phyloP scores from a whole-genome alignment of 805 yeast genomes.

The Candida ovalis region DNA sequence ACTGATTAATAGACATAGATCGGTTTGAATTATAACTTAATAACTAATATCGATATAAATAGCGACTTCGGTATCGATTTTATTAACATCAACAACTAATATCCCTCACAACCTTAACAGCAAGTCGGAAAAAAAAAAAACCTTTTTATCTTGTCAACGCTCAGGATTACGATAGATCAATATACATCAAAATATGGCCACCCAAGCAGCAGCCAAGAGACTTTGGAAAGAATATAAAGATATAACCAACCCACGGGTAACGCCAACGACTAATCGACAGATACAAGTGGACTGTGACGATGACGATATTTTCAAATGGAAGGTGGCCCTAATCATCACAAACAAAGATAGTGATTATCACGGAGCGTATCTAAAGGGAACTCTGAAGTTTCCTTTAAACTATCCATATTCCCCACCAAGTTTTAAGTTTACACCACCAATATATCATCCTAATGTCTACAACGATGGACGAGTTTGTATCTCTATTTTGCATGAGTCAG shows the following conservation, averaged over 20 bases:
- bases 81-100: too few species aligned
- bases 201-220: slow-evolving; percentile 63
- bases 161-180: neutral
- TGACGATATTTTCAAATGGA: slow-evolving; percentile 64
- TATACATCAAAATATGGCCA: slow-evolving; percentile 4
- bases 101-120: too few species aligned
- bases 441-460: slow-evolving; percentile 95
- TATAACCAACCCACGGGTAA: slow-evolving; percentile 87
- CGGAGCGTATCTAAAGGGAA: slow-evolving; percentile 93
- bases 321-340: slow-evolving; percentile 87
- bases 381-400: slow-evolving; percentile 86
- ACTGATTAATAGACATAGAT: too few species aligned
- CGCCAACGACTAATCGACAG: slow-evolving; percentile 24
- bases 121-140: neutral
- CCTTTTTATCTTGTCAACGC: neutral
- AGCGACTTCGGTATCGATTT: too few species aligned
- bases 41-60: too few species aligned
- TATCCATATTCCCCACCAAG: slow-evolving; percentile 93
- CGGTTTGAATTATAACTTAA: too few species aligned
- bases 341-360: slow-evolving; percentile 87
- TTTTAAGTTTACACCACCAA: slow-evolving; percentile 90
- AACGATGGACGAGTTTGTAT: slow-evolving; percentile 92
- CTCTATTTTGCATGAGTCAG: slow-evolving; percentile 87
- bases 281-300: slow-evolving; percentile 44
- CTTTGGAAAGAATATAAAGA: slow-evolving; percentile 92